Percentiles rank a stretch among this genome's conserved stretches.
phyloP scores from a whole-genome alignment of 495 filamentous ascomycete genomes.

The Aspergillus coremiiformis region DNA sequence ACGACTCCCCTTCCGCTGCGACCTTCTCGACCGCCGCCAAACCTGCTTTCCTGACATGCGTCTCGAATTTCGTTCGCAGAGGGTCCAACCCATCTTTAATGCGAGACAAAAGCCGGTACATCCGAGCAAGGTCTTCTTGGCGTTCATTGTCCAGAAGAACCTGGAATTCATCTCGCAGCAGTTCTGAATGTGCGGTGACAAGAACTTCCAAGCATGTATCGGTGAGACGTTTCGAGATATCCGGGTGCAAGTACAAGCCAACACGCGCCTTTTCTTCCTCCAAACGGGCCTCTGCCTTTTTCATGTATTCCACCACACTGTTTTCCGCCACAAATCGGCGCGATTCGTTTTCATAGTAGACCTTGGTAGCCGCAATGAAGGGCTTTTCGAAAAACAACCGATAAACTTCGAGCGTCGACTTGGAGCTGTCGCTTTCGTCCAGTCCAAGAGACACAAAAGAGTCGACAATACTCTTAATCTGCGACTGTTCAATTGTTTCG shows the following conservation, averaged over 20 bases:
- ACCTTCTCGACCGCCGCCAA: slow-evolving; percentile 85
- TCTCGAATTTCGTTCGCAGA: slow-evolving; percentile 79
- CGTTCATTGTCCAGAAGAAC: slow-evolving; percentile 90
- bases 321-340: slow-evolving; percentile 93
- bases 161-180: slow-evolving; percentile 94
- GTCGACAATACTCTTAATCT: slow-evolving; percentile 95
- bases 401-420: slow-evolving; percentile 94
- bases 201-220: slow-evolving; percentile 83
- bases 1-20: slow-evolving; percentile 75
- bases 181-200: slow-evolving; percentile 73
- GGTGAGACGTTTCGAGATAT: slow-evolving; percentile 77
- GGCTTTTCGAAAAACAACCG: slow-evolving; percentile 84
- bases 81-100: slow-evolving; percentile 92
- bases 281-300: slow-evolving; percentile 91
- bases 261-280: slow-evolving; percentile 93
- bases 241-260: slow-evolving; percentile 79
- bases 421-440: slow-evolving; percentile 86
- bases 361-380: slow-evolving; percentile 75
- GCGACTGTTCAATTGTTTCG: slow-evolving; percentile 93
- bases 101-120: slow-evolving; percentile 87
- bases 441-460: slow-evolving; percentile 94
- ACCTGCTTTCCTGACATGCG: slow-evolving; percentile 85
- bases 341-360: slow-evolving; percentile 87
- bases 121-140: slow-evolving; percentile 88
- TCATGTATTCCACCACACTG: slow-evolving; percentile 99